Conservation (phyloP, 192 early-diverging fungal genomes). For the Obelidium mucronatum region DNA sequence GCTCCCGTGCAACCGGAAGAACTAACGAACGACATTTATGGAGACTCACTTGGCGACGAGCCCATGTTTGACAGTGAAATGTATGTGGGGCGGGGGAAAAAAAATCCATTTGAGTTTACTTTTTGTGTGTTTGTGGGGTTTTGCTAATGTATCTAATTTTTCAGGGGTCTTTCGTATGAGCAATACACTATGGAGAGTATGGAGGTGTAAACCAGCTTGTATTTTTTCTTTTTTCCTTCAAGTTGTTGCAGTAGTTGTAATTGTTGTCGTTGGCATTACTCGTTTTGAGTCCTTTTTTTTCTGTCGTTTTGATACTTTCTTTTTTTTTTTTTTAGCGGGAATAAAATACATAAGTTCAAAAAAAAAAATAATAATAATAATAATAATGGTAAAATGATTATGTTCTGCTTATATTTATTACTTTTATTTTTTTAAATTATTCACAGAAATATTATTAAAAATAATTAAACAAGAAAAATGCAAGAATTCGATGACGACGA, state of each 20-base stretch:
- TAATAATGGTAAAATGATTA: too few relatives aligned
- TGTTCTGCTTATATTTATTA: too few relatives aligned
- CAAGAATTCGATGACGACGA: too few relatives aligned
- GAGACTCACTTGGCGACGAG: slow-evolving; percentile 43
- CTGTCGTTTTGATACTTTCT: neutral
- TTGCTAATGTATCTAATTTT: slow-evolving; percentile 3
- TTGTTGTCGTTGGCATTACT: neutral
- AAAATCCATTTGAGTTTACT: slow-evolving; percentile 31
- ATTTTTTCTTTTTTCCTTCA: too few relatives aligned
- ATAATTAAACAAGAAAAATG: too few relatives aligned
- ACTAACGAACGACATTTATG: slow-evolving; percentile 49
- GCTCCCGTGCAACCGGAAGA: slow-evolving; percentile 63
- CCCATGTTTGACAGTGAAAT: slow-evolving; percentile 34
- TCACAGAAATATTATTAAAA: too few relatives aligned
- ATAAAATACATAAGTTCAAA: too few relatives aligned
- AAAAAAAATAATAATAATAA: too few relatives aligned
- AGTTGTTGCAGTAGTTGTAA: too few relatives aligned
- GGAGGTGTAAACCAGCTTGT: slow-evolving; percentile 52
- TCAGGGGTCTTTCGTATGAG: slow-evolving; percentile 60
- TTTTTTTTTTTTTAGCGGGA: neutral
- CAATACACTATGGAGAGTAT: slow-evolving; percentile 74
- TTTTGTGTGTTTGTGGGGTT: neutral
- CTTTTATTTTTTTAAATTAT: too few relatives aligned
- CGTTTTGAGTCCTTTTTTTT: neutral
- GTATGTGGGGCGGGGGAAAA: too few relatives aligned